Conservation (phyloP, 768 basidiomycete genomes). For the Asterophora parasitica region DNA sequence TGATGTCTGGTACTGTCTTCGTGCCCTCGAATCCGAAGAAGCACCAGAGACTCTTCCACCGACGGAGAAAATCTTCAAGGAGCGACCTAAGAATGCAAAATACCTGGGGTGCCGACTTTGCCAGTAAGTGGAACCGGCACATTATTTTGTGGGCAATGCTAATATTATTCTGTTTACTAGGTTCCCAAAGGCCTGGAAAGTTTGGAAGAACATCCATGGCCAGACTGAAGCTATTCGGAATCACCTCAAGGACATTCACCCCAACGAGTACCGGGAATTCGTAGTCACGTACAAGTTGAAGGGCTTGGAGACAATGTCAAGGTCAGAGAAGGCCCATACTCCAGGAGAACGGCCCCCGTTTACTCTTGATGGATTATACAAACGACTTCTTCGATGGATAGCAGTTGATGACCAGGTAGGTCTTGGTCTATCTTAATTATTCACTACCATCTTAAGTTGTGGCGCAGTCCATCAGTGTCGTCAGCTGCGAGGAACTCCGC, state of each 20-base stretch:
- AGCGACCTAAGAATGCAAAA: neutral
- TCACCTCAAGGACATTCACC: neutral
- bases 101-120: neutral
- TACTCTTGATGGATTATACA: neutral
- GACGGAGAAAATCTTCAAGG: neutral
- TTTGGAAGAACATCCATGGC: neutral
- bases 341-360: neutral
- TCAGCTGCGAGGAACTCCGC: neutral
- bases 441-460: neutral
- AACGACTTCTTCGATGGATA: neutral
- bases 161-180: neutral
- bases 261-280: neutral
- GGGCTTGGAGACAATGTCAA: neutral
- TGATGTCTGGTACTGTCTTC: neutral
- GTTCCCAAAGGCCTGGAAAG: neutral
- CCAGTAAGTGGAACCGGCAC: too few relatives aligned
- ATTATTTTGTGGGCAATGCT: neutral
- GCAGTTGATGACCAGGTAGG: neutral
- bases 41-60: neutral
- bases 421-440: neutral
- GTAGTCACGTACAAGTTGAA: neutral
- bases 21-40: neutral
- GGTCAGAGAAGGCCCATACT: neutral
- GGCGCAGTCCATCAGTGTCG: neutral
- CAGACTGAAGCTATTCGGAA: neutral